Evolutionary conservation across 1,139 yeast species (phyloP).

Genomic region (Taiozyma onychis): DNA sequence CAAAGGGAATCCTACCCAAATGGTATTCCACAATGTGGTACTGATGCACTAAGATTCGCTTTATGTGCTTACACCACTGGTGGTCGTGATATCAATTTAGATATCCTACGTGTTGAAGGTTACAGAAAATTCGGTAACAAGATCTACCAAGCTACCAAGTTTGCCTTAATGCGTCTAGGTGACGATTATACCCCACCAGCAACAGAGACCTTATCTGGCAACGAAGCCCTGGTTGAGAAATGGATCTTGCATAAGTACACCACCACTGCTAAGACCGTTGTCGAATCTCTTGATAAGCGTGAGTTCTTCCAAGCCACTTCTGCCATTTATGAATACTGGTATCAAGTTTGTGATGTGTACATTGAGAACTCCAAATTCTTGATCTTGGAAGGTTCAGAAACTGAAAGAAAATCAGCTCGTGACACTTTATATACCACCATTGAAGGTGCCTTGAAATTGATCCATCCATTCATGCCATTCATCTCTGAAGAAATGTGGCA

Average conservation of each 20-base stretch:
- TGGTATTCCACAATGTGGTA: constrained; percentile 99
- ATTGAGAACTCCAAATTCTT: constrained; percentile 94
- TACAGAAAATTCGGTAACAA: constrained; percentile 99
- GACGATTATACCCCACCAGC: constrained; percentile 81
- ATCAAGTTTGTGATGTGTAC: constrained; percentile 93
- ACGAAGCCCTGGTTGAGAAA: constrained; percentile 88
- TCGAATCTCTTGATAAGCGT: constrained; percentile 68
- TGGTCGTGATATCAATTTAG: constrained; percentile 96
- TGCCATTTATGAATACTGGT: constrained; percentile 90
- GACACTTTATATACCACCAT: constrained; percentile 91
- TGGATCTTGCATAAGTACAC: constrained; percentile 92
- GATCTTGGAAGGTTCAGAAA: constrained; percentile 84
- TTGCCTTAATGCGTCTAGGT: constrained; percentile 90
- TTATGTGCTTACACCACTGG: constrained; percentile 98
- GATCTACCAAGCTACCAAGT: constrained; percentile 97
- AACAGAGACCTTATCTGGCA: constrained; percentile 54
- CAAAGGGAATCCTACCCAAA: constrained; percentile 89
- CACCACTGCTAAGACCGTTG: constrained; percentile 58
- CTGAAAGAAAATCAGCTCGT: constrained; percentile 82
- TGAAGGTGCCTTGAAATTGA: constrained; percentile 85
- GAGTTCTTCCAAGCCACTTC: constrained; percentile 87
- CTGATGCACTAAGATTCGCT: constrained; percentile 97
- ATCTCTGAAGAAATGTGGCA: constrained; percentile 99
- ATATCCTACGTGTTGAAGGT: constrained; percentile 95
- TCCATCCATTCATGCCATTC: constrained; percentile 98